A percentile compares a stretch with the other conserved stretches of the same genome.
Evolutionary conservation across 257 asterid genomes (phyloP).

Genomic region (Solanum ahanhuiri): DNA sequence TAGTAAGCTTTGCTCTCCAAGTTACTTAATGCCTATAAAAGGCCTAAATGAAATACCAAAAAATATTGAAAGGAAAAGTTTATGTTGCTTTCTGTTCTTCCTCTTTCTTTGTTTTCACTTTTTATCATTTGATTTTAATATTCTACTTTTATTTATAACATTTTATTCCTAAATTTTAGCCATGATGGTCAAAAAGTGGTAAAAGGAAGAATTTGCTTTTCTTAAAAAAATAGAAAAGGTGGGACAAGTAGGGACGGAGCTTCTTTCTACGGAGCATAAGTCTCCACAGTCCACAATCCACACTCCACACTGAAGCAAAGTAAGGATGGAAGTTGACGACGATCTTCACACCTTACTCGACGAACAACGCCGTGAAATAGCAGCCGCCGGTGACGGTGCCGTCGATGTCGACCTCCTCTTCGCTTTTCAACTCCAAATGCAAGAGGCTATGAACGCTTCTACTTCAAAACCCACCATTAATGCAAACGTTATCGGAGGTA

Average conservation of each 20-base stretch:
- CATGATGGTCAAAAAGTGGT: neutral
- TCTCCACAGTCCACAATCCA: neutral
- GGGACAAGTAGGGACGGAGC: neutral
- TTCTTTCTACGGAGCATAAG: neutral
- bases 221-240: neutral
- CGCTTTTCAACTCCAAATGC: slow-evolving; percentile 42
- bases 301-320: neutral
- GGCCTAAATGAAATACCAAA: too few species aligned
- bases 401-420: slow-evolving; percentile 6
- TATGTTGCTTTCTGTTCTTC: too few species aligned
- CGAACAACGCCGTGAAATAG: slow-evolving; percentile 18
- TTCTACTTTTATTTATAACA: neutral
- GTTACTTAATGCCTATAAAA: too few species aligned
- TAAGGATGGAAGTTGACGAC: slow-evolving; percentile 8
- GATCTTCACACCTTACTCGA: slow-evolving; percentile 15
- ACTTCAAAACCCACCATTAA: neutral
- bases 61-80: too few species aligned
- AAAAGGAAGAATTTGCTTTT: neutral
- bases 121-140: too few species aligned
- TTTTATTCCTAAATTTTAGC: neutral
- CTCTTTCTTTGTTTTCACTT: too few species aligned
- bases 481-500: slow-evolving; percentile 14
- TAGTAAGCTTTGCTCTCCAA: too few species aligned
- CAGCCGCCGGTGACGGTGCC: neutral
- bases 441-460: slow-evolving; percentile 34